Base-by-base conservation (phyloP, 306 rosid species). In the Glycine tomentella region DNA sequence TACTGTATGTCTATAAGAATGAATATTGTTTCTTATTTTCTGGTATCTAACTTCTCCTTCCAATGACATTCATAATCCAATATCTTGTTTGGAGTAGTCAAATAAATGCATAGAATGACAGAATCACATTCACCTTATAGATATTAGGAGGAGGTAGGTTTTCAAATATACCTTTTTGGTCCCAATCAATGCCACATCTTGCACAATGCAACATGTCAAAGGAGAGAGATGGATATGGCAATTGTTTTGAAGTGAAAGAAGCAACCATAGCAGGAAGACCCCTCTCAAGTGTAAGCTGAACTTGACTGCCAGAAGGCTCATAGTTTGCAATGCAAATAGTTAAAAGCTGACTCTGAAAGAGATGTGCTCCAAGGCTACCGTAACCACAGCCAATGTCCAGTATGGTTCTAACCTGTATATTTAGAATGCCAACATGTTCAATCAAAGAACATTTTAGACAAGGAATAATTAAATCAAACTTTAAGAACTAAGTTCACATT, bases 231-330 rank as follows among this genome's bases (percentile, higher is more conserved):
- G 99, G 97, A 84, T 81, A 93, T 4, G 99, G 99, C 86, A 96
- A 86, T 87, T 93, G 98, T 84, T 87, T 93, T 49, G 97, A 85
- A 80, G 90, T 81, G 77, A 93, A 85, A 59, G 97, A 92, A 72
- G 95, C 98, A 83, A 96, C 84, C 99, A 96, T 96, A 49, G 98
- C 99, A 76, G 99, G 99, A 76, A 96, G 97, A 83, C 99, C 99
- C 89, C 99, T 90, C 87, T 96, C 99, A 80, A 93, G 98, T 57
- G 97, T 96, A 51, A 96, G 87, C 86, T 96, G 99, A 83, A 96
- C 97, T 87, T 96, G 99, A 85, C 99, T 96, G 85, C 99, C 98
- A 7, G 98, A 93, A 81, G 99, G 92, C 89, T 96, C 99, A 81
- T 96, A 96, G 85, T 84, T 89, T 77, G 99, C 99, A 69, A 96